Evolutionary conservation across 495 filamentous ascomycete species (phyloP).

Genomic region (Trichoderma erinaceum): DNA sequence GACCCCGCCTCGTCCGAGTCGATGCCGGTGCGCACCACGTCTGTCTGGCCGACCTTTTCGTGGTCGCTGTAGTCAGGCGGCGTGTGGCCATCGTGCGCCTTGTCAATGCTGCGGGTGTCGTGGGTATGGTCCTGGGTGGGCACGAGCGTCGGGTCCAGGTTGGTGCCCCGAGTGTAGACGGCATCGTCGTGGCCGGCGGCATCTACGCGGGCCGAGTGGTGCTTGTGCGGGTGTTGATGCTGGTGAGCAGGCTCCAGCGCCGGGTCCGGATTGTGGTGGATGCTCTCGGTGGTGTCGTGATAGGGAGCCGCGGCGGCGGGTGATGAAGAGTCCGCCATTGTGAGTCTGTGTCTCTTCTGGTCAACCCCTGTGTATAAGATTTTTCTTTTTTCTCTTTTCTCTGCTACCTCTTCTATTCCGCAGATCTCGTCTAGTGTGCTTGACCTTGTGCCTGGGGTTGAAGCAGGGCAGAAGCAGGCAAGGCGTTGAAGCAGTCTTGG

Average conservation of each 20-base stretch:
- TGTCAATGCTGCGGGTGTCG: neutral
- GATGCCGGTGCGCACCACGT: conserved; percentile 2
- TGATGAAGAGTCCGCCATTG: neutral
- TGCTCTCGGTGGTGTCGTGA: neutral
- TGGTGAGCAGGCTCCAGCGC: conserved; percentile 14
- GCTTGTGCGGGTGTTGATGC: conserved; percentile 19
- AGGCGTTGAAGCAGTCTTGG: neutral
- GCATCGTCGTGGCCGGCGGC: conserved; percentile 22
- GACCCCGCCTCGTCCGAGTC: conserved; percentile 6
- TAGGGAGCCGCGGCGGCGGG: neutral
- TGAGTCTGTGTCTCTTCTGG: neutral
- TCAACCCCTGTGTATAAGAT: neutral
- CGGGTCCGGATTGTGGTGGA: conserved; percentile 15
- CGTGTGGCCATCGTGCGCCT: conserved; percentile 7
- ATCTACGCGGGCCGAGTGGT: conserved; percentile 15
- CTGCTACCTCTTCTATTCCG: neutral
- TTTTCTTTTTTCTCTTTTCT: neutral
- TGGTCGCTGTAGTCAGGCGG: conserved; percentile 16
- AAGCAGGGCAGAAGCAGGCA: neutral
- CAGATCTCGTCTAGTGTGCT: neutral
- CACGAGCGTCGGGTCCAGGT: neutral
- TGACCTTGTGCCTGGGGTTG: conserved; percentile 3
- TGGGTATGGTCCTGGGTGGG: conserved; percentile 15
- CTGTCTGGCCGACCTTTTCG: conserved; percentile 13
- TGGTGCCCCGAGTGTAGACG: conserved; percentile 18